Base-by-base conservation (phyloP, 495 filamentous ascomycete species). In the Parathielavia hyrcaniae region DNA sequence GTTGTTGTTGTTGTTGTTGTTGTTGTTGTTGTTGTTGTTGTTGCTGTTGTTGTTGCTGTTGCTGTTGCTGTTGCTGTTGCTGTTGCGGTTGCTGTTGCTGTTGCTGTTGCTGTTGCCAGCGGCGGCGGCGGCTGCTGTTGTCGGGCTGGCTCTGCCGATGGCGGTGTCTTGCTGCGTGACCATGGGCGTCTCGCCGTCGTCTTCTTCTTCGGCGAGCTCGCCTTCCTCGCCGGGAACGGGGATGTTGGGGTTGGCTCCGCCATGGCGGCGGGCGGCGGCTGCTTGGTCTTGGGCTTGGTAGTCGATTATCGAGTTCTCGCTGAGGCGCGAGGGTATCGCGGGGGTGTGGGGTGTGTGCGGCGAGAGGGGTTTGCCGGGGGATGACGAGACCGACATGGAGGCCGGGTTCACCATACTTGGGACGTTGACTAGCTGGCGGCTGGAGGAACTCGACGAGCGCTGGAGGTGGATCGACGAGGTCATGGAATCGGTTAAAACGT, bases 291-390 rank as follows among this genome's bases (percentile, higher is more conserved):
- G 62, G 16, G 77, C 70, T 26, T 79, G 73, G 64, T 91, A 89
- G 65, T 90, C 86, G n/a, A 87, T 83, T 51, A 89, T 87, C 53
- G 87, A 90, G 64, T 90, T 87, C 61, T 90, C 90, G 67, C 89
- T 95, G 45, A 97, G 72, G n/a, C 92, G 83, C 19, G 90, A 96
- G 36, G 91, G 90, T 46, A 96, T 88, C 17, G 91, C 90, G 5
- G 92, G 91, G 6, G 90, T 96, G 64, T 96, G 92, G 10, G 92
- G 92, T 0, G 91, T 96, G 69, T 96, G 91, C 12, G 91, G 91
- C 2, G 90, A 95, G 47, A 95, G 79, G 1, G 92, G 90, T 62
- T 96, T 97, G 53, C 90, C 90, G 8, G 89, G 90, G 4, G 91
- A 95, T 2, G 91, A 91, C 5, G 89, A 87, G 1, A 86, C 84